Evolutionary conservation across 495 filamentous ascomycete genomes (phyloP).

Genomic region (Friedmanniomyces simplex): DNA sequence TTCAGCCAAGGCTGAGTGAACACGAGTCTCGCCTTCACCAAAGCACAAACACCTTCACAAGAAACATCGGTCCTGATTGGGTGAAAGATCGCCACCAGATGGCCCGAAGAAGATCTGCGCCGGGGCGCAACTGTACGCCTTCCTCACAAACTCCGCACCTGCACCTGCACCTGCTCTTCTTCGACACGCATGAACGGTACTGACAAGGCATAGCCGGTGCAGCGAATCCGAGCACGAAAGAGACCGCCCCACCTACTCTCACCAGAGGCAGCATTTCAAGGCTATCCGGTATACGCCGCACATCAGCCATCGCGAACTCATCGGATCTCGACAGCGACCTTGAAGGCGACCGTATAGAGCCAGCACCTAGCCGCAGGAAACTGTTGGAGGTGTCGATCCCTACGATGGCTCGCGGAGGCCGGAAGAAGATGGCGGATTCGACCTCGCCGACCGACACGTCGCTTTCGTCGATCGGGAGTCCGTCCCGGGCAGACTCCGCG

Average conservation of each 20-base stretch:
- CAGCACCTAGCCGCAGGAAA: background rate
- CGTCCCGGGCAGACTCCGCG: constrained; percentile 39
- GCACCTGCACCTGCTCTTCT: background rate
- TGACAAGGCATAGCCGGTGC: background rate
- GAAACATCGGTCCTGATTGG: background rate
- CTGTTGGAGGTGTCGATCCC: constrained; percentile 20
- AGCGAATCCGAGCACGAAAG: background rate
- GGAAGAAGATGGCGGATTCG: constrained; percentile 4
- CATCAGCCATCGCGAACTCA: background rate
- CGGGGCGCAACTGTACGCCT: constrained; percentile 5
- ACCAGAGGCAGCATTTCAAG: background rate
- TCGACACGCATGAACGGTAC: background rate
- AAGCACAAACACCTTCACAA: background rate
- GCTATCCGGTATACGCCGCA: background rate
- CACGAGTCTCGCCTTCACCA: background rate
- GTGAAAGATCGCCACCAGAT: background rate
- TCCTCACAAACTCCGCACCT: background rate
- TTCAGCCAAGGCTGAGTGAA: background rate
- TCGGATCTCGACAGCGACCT: constrained; percentile 3
- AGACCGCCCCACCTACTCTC: background rate
- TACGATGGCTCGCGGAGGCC: constrained; percentile 7
- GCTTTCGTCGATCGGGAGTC: constrained; percentile 28
- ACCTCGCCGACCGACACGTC: constrained; percentile 13
- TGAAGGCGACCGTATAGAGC: constrained; percentile 5
- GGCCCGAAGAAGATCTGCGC: constrained; percentile 5